Conservation (phyloP, 495 filamentous ascomycete species). For the Trichoderma orchidacearum region DNA sequence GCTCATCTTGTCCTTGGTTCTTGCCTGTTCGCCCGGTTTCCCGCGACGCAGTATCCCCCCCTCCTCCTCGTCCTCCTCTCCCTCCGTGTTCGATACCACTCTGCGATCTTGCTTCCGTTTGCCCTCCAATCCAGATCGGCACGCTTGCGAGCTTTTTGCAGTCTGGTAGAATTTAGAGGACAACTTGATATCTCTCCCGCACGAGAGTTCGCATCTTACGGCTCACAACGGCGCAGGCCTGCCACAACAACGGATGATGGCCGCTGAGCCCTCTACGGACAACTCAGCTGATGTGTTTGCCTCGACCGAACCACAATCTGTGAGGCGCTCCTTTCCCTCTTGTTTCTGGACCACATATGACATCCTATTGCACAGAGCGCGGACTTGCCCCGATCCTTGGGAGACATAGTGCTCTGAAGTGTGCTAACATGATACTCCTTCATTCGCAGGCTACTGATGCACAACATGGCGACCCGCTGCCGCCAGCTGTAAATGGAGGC, state of each 20-base stretch:
- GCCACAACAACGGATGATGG: conserved; percentile 35
- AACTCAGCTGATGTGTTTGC: conserved; percentile 37
- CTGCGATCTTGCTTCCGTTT: neutral
- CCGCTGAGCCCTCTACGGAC: conserved; percentile 38
- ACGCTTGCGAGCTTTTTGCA: neutral
- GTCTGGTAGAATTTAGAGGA: neutral
- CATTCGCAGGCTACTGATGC: conserved; percentile 7
- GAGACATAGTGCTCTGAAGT: neutral
- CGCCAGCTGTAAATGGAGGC: conserved; percentile 28
- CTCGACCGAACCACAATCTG: conserved; percentile 30
- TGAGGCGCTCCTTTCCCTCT: conserved; percentile 16
- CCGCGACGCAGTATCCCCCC: neutral
- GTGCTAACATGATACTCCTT: neutral
- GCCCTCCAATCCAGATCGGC: neutral
- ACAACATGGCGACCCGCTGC: conserved; percentile 28
- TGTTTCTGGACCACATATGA: neutral
- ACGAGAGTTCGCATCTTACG: conserved; percentile 7
- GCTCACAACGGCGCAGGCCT: conserved; percentile 15
- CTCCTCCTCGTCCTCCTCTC: neutral
- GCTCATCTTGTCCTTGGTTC: neutral
- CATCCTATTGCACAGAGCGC: neutral
- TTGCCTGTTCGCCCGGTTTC: neutral
- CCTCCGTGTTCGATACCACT: neutral
- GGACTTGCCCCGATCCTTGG: too few relatives aligned
- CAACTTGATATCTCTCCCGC: neutral